These are phyloP conservation scores for Entamoeba histolytica DNA, from an alignment of 208 protist genomes.

Conservation along the genomic window DNA sequence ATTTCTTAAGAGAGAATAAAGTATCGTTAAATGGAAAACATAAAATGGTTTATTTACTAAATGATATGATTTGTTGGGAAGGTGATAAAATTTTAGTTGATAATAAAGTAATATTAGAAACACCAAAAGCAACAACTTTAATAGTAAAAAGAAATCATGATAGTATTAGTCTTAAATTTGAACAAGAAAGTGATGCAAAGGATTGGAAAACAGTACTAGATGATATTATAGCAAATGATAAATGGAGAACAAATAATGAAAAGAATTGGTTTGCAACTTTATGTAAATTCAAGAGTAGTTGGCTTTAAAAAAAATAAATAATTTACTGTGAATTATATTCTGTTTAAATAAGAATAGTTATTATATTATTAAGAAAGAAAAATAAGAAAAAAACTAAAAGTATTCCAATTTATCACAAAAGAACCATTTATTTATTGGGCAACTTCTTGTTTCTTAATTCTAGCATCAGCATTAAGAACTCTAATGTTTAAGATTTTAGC, in stretches of 20 bases:
- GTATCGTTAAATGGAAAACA: background rate
- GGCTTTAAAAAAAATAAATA: background rate
- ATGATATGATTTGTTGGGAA: background rate
- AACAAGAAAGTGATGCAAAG: background rate
- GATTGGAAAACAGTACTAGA: background rate
- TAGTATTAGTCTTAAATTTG: background rate
- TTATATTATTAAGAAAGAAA: too few relatives aligned
- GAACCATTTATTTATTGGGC: background rate
- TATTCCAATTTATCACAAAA: too few relatives aligned
- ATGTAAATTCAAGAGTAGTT: background rate
- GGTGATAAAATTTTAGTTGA: background rate
- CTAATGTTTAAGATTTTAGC: slow-evolving; percentile 87
- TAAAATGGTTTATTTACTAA: background rate
- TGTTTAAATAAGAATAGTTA: too few relatives aligned
- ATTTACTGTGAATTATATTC: too few relatives aligned
- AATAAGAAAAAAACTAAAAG: too few relatives aligned
- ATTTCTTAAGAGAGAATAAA: background rate
- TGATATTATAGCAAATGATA: background rate
- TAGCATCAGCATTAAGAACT: slow-evolving; percentile 30
- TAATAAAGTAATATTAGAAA: background rate
- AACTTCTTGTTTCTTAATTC: background rate
- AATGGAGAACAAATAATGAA: background rate
- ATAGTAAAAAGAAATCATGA: background rate
- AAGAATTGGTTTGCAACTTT: background rate
- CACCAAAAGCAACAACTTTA: background rate